Evolutionary conservation across 768 basidiomycete genomes (phyloP), one percentile per base, ranked within the genome.

Genomic region (Polyporus arcularius): DNA sequence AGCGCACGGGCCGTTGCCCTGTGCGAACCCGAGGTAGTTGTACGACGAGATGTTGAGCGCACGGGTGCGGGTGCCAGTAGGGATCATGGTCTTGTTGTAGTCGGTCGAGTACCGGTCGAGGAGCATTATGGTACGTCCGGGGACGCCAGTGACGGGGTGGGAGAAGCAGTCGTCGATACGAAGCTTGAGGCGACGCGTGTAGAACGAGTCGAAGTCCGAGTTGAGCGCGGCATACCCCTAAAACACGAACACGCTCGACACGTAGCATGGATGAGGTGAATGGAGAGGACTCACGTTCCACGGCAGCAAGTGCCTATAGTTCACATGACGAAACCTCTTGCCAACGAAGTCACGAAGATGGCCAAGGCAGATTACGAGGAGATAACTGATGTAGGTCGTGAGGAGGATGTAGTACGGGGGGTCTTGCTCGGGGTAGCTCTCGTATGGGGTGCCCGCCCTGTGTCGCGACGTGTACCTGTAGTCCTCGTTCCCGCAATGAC

Each of bases 181-280:
- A 11, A 83, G 80, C 73, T 98, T 98, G 65, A 98, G 85, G 4
- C 96, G 89, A 53, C 96, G 93, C 61, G 96, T 96, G 81, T 98
- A 98, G 79, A 98, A 99, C 6, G 97, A 98, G 74, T 98, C 96
- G 67, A 98, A 98, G 73, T 98, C 97, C 9, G 95, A 97, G 76
- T 94, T 96, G 61, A 98, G 82, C 5, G 97, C 92, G 2, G 96
- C 96, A 70, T 97, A 96, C 58, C 96, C 97, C 94, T 98, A 73
- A 43, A 52, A 42, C 57, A 30, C 53, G 56, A 60, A 61, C 35
- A 53, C 41, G 45, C 32, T 57, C 51, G 7, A 46, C 58, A 53
- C 53, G 59, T 53, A 55, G 31, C 48, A 59, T 58, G 4, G 9
- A 50, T 7, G 18, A 31, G 15, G 21, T 28, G 12, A 14, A 21